Evolutionary conservation across 345 rosid genomes (phyloP).

Genomic region (Rhizophora mangle): DNA sequence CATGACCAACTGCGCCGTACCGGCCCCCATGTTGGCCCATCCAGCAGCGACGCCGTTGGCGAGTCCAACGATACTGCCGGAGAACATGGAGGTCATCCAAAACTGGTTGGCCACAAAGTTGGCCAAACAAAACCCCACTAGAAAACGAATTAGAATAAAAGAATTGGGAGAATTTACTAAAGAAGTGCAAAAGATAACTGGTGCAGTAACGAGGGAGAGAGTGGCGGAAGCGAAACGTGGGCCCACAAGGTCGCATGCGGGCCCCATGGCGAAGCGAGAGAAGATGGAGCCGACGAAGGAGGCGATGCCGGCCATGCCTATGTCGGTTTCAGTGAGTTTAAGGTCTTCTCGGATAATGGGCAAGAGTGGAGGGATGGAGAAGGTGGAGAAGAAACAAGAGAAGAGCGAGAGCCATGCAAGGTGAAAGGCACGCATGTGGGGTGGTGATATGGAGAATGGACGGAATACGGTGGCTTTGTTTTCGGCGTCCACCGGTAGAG

Average conservation of each 20-base stretch:
- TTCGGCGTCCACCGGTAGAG: constrained; percentile 44
- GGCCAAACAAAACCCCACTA: constrained; percentile 64
- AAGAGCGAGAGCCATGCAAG: constrained; percentile 85
- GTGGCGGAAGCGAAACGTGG: constrained; percentile 64
- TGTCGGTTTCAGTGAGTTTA: constrained; percentile 44
- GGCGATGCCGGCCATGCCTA: constrained; percentile 59
- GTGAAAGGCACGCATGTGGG: constrained; percentile 77
- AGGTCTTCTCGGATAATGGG: constrained; percentile 67
- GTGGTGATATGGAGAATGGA: constrained; percentile 52
- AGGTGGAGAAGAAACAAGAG: constrained; percentile 83
- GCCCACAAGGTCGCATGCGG: constrained; percentile 63
- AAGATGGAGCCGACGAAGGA: constrained; percentile 75
- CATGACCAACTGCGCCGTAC: constrained; percentile 72
- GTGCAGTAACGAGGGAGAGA: constrained; percentile 68
- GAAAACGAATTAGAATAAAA: constrained; percentile 61
- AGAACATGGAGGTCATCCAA: constrained; percentile 92
- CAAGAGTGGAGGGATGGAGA: constrained; percentile 78
- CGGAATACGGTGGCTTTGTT: constrained; percentile 60
- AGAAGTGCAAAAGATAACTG: constrained; percentile 48
- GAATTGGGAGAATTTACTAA: constrained; percentile 46
- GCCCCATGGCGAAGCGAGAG: constrained; percentile 91
- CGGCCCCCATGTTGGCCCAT: constrained; percentile 76
- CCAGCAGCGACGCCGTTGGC: constrained; percentile 83
- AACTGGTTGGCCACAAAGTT: constrained; percentile 87
- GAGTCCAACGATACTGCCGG: constrained; percentile 58